Evolutionary conservation across 805 yeast species (phyloP).

Genomic region (Lipomyces anomalus): DNA sequence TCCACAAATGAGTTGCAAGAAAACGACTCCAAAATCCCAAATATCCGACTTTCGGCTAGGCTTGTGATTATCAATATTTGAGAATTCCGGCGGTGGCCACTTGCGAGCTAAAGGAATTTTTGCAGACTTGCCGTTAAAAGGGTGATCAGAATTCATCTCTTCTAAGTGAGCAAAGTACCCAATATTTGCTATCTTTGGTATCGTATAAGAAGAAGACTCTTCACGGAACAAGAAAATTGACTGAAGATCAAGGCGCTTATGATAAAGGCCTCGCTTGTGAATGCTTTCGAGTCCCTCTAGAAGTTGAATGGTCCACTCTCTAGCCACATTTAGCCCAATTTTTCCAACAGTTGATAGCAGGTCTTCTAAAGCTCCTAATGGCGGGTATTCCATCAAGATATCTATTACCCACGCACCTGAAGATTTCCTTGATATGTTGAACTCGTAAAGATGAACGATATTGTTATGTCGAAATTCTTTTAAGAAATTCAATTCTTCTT

Average conservation of each 20-base stretch:
- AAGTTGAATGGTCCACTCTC: conserved; percentile 83
- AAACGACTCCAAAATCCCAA: conserved; percentile 84
- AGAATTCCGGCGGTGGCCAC: conserved; percentile 82
- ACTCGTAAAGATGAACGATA: conserved; percentile 61
- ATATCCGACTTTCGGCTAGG: conserved; percentile 82
- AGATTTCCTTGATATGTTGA: conserved; percentile 54
- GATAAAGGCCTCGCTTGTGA: conserved; percentile 80
- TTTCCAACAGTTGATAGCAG: conserved; percentile 61
- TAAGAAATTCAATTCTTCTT: conserved; percentile 64
- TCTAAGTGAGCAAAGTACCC: conserved; percentile 23
- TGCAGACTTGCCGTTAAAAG: conserved; percentile 22
- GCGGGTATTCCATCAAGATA: conserved; percentile 59
- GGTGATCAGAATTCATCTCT: conserved; percentile 33
- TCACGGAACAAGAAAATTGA: conserved; percentile 52
- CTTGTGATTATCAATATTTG: conserved; percentile 33
- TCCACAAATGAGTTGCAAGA: conserved; percentile 62
- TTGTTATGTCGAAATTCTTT: conserved; percentile 58
- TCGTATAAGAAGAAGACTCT: conserved; percentile 48
- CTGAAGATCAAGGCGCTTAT: conserved; percentile 58
- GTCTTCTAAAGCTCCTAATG: conserved; percentile 56
- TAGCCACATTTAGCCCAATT: conserved; percentile 66
- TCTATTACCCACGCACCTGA: conserved; percentile 55
- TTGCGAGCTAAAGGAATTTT: conserved; percentile 14
- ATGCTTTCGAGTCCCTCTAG: conserved; percentile 78
- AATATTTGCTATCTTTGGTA: conserved; percentile 46